Base-by-base conservation (phyloP, 345 rosid genomes). In the Aurinia saxatilis region DNA sequence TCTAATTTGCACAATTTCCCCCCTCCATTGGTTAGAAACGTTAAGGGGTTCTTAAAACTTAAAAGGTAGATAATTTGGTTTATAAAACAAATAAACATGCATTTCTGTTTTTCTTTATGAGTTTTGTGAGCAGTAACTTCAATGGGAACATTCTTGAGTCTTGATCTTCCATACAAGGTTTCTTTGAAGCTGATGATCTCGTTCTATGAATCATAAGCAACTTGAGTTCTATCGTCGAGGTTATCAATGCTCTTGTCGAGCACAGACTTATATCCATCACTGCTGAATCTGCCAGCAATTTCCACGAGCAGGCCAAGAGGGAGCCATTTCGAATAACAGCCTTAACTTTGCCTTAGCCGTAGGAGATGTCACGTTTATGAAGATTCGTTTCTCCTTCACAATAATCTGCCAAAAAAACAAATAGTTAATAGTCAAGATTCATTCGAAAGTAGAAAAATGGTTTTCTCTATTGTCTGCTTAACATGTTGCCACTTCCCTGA, bases 401-500 rank as follows among this genome's bases (percentile, higher is more conserved):
- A 93, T 87, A 39, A 93, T 87, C 96, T 90, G 74, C 63, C 35
- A 16, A 44, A 17, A 18, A 21, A 13, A 62, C 45, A 10, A 56
- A 8, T n/a, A n/a, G 31, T 13, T 37, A 8, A 31, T 34, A 50
- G 11, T 40, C 10, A 16, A n/a, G 18, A 53, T 50, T 12, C 27
- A 63, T 37, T n/a, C 15, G 15, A 61, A 11, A 13, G 49, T n/a
- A 53, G 33, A 37, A 48, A 83, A 14, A 93, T 78, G n/a, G n/a
- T n/a, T n/a, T n/a, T n/a, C 72, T 91, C 91, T 5, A 84, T 81
- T 12, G 98, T 88, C 65, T 88, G 96, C 65, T 91, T 93, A 50
- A 93, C 99, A 67, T 84, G 97, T 49, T 81, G 96, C 99, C 97
- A 90, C 69, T 90, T 93, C 50, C 98, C 98, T 92, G 77, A 51